These are phyloP conservation scores for Fistulinella prunicolor DNA, from an alignment of 768 basidiomycete species.

Conservation along the genomic window DNA sequence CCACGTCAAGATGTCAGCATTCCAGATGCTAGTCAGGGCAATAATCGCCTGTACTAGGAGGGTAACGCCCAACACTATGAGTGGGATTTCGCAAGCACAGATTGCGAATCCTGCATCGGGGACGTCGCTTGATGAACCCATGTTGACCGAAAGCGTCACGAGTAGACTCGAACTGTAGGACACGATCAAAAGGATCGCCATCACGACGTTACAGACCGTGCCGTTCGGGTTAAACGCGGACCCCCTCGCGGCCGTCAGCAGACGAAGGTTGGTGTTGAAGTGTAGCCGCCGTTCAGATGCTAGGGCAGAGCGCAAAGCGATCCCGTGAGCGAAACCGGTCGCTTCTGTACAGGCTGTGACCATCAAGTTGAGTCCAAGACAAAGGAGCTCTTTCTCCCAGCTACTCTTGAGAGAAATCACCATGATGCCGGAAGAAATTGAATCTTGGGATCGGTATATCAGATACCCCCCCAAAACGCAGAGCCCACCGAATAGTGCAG, in stretches of 20 bases:
- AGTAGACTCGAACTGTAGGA: slow-evolving; percentile 30
- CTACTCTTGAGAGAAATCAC: slow-evolving; percentile 14
- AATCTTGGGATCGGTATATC: slow-evolving; percentile 20
- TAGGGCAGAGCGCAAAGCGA: slow-evolving; percentile 28
- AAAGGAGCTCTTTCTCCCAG: slow-evolving; percentile 20
- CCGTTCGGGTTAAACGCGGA: slow-evolving; percentile 25
- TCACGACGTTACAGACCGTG: slow-evolving; percentile 16
- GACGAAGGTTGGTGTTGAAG: slow-evolving; percentile 31
- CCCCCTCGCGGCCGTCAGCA: slow-evolving; percentile 22
- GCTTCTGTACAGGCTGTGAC: slow-evolving; percentile 29
- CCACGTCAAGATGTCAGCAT: slow-evolving; percentile 30
- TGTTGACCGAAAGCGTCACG: slow-evolving; percentile 15
- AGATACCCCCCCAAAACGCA: slow-evolving; percentile 26
- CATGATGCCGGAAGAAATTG: slow-evolving; percentile 24
- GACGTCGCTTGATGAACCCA: slow-evolving; percentile 15
- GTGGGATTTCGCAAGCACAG: slow-evolving; percentile 25
- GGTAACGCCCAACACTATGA: slow-evolving; percentile 26
- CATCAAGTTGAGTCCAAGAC: slow-evolving; percentile 27
- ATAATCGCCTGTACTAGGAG: slow-evolving; percentile 25
- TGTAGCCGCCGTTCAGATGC: slow-evolving; percentile 22
- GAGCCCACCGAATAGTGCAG: slow-evolving; percentile 19
- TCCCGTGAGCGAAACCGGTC: slow-evolving; percentile 27
- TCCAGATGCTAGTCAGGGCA: slow-evolving; percentile 20
- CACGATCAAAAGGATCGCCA: slow-evolving; percentile 28
- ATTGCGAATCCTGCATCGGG: neutral